Conservation (phyloP, 1,284 basidiomycete species). For the Laetiporus sulphureus region DNA sequence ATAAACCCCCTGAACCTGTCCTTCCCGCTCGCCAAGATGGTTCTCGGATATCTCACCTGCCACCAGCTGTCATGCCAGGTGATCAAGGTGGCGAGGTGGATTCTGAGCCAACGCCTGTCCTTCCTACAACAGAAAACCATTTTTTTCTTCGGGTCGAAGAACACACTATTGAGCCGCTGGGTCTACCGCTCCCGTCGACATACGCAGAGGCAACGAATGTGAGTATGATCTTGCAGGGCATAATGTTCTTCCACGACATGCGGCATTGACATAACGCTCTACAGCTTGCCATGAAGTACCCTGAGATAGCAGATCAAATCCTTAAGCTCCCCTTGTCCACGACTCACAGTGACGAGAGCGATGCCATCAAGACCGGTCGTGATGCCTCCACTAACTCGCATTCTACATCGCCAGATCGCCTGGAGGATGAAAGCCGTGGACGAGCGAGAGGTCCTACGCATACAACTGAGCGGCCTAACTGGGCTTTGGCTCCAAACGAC, state of each 20-base stretch:
- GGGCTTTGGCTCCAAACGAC: constrained; percentile 18
- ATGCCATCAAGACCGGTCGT: no score
- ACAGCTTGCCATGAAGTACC: constrained; percentile 14
- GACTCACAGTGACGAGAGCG: no score
- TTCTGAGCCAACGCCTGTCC: not conserved
- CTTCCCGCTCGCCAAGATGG: no score
- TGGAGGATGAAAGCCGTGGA: not conserved
- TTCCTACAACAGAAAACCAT: not conserved
- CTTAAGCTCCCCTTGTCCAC: constrained; percentile 13
- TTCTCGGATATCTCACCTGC: no score
- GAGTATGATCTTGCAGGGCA: constrained; percentile 5
- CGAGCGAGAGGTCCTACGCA: not conserved
- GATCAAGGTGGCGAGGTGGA: no score
- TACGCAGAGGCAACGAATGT: constrained; percentile 24
- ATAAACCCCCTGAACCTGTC: no score
- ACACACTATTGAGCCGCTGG: constrained; percentile 11
- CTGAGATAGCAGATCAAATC: constrained; percentile 10
- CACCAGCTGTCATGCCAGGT: no score
- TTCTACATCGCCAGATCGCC: not conserved
- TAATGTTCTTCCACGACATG: not conserved
- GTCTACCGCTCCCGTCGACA: constrained; percentile 15
- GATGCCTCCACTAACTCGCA: not conserved
- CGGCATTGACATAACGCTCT: not conserved
- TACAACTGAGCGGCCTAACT: constrained; percentile 15
- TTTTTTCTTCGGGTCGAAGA: constrained; percentile 9